Evolutionary conservation across 805 yeast species (phyloP).

Genomic region (Ascoidea asiatica): DNA sequence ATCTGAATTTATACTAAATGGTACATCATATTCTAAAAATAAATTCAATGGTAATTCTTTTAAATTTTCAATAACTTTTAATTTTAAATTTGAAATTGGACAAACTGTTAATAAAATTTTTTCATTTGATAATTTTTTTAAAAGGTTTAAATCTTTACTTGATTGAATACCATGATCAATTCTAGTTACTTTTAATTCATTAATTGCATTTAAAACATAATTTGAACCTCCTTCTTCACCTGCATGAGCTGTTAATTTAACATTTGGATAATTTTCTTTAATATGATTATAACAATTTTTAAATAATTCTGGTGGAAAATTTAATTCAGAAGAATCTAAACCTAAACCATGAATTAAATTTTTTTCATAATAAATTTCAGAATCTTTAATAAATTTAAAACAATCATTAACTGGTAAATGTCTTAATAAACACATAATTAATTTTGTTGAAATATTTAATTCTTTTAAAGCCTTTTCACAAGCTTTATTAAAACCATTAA

Average conservation of each 20-base stretch:
- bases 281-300: constrained; percentile 45
- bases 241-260: constrained; percentile 71
- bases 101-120: constrained; percentile 56
- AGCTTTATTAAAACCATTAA: constrained; percentile 56
- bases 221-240: constrained; percentile 81
- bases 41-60: constrained; percentile 50
- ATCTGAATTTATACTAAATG: constrained; percentile 66
- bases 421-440: constrained; percentile 74
- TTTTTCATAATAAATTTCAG: constrained; percentile 35
- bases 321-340: constrained; percentile 68
- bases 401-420: constrained; percentile 56
- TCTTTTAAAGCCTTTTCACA: constrained; percentile 45
- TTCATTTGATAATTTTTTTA: constrained; percentile 41
- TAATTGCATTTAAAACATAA: constrained; percentile 46
- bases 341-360: constrained; percentile 67
- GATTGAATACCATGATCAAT: constrained; percentile 76
- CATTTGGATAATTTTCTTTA: constrained; percentile 32
- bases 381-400: constrained; percentile 38
- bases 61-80: constrained; percentile 60
- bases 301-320: constrained; percentile 64
- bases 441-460: constrained; percentile 50
- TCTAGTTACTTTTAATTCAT: constrained; percentile 46
- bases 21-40: constrained; percentile 48
- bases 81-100: constrained; percentile 64
- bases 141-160: constrained; percentile 34